phyloP scores from a whole-genome alignment of 371 early-diverging fungal genomes.

The Caulochytrium protostelioides region DNA sequence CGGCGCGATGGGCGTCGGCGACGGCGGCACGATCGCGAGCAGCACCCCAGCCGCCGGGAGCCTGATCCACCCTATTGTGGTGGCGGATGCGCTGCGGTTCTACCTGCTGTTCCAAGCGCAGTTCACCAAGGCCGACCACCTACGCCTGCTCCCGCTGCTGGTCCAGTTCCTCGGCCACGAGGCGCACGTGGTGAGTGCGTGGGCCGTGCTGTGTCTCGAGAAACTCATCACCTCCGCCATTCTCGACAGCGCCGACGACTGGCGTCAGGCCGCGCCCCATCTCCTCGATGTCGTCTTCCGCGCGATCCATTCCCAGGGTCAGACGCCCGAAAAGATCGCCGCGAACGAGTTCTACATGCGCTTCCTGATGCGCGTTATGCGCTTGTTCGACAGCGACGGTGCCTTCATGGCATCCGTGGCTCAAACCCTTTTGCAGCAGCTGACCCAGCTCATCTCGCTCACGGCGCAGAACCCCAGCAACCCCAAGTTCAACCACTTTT shows the following conservation, averaged over 20 bases:
- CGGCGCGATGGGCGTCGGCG: too few relatives aligned
- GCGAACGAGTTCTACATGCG: constrained; percentile 87
- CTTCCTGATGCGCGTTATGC: background rate
- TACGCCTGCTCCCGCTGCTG: constrained; percentile 51
- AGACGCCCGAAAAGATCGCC: constrained; percentile 64
- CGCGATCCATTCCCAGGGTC: too few relatives aligned
- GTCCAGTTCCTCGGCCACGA: constrained; percentile 54
- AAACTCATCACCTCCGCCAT: too few relatives aligned
- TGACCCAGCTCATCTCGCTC: constrained; percentile 50
- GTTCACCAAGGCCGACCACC: constrained; percentile 53
- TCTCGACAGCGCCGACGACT: too few relatives aligned
- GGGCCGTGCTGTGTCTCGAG: too few relatives aligned
- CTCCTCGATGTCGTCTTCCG: too few relatives aligned
- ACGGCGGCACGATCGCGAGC: too few relatives aligned
- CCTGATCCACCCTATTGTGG: too few relatives aligned
- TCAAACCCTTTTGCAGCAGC: constrained; percentile 39
- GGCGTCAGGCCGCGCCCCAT: too few relatives aligned
- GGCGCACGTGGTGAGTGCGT: constrained; percentile 71
- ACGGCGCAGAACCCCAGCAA: constrained; percentile 90
- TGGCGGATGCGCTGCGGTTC: too few relatives aligned
- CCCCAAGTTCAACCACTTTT: constrained; percentile 87
- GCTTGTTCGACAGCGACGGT: background rate
- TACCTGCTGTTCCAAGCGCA: constrained; percentile 4
- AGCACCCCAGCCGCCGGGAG: too few relatives aligned
- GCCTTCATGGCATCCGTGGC: constrained; percentile 31